Percentiles rank a stretch among this genome's conserved stretches.
phyloP scores from a whole-genome alignment of 768 basidiomycete species.

The Hypholoma fasciculare region DNA sequence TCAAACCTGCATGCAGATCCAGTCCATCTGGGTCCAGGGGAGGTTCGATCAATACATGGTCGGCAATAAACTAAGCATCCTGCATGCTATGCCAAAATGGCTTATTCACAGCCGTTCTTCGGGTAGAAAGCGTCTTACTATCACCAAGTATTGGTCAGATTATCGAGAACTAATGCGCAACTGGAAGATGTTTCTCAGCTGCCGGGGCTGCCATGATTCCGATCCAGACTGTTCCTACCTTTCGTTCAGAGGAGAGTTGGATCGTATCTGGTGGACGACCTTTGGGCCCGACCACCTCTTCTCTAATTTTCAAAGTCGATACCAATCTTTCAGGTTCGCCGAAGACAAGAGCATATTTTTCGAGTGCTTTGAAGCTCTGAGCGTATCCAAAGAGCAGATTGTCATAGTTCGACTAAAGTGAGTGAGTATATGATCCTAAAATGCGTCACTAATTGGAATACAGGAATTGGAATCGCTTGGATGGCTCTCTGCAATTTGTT shows the following conservation, averaged over 20 bases:
- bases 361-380: background rate
- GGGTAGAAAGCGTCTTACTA: background rate
- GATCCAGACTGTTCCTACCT: background rate
- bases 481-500: background rate
- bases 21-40: background rate
- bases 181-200: background rate
- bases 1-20: background rate
- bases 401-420: background rate
- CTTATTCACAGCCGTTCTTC: background rate
- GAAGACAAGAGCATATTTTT: background rate
- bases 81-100: background rate
- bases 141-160: background rate
- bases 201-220: background rate
- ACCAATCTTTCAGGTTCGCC: background rate
- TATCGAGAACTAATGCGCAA: background rate
- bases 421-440: background rate
- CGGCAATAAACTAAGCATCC: background rate
- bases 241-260: background rate
- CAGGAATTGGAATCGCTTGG: background rate
- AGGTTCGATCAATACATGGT: background rate
- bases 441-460: background rate
- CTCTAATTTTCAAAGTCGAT: background rate
- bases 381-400: background rate
- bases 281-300: background rate
- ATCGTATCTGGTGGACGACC: background rate